Evolutionary conservation across 164 flowering plant genomes (phyloP).

Genomic region (Umbellularia californica): DNA sequence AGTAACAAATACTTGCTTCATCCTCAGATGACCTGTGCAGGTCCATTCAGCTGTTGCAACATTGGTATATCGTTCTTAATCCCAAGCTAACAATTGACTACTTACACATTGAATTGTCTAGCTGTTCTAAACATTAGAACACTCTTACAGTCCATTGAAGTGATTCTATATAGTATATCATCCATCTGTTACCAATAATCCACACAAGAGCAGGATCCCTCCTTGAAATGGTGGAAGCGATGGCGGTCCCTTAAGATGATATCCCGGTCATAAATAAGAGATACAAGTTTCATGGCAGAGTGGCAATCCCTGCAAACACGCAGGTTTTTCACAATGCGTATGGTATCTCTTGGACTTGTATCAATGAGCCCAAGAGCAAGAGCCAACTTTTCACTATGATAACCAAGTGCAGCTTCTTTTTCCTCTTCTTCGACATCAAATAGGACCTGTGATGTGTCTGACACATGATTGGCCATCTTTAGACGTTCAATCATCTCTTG

Average conservation of each 20-base stretch:
- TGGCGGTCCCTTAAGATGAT: conserved; percentile 5
- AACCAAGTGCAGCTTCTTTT: conserved; percentile 6
- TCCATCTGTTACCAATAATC: conserved; percentile 1
- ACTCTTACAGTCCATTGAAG: no score
- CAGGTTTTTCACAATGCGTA: conserved; percentile 8
- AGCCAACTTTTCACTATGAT: conserved; percentile 11
- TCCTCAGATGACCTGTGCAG: no score
- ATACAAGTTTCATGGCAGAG: conserved; percentile 5
- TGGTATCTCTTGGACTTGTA: not conserved
- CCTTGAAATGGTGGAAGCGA: conserved; percentile 3
- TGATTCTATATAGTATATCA: no score
- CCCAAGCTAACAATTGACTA: no score
- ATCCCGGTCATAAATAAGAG: conserved; percentile 1
- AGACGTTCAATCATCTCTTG: not conserved
- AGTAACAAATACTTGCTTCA: no score
- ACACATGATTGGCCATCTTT: conserved; percentile 2
- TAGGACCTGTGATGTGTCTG: conserved; percentile 6
- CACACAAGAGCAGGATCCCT: conserved; percentile 7
- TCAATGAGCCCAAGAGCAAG: conserved; percentile 6
- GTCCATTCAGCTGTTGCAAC: no score
- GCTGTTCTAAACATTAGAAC: no score
- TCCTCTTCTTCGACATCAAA: conserved; percentile 6
- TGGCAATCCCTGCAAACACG: conserved; percentile 6
- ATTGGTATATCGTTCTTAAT: no score
- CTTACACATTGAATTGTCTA: no score